Conservation (phyloP, 192 early-diverging fungal species). For the Cetraspora pellucida region DNA sequence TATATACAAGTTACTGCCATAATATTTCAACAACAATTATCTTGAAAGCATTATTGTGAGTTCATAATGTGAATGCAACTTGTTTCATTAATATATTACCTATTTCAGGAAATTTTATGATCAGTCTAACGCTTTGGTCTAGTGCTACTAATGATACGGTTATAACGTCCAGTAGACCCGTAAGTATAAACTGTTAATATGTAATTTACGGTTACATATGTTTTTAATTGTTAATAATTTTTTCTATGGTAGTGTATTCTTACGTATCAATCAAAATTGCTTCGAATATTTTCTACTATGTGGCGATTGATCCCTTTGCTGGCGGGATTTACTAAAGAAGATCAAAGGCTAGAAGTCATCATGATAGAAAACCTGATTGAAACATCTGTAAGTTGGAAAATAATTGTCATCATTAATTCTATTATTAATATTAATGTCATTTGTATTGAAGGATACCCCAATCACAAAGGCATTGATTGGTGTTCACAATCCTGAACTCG, state of each 20-base stretch:
- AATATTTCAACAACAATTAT: not conserved
- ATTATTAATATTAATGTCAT: not conserved
- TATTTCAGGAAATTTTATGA: conserved; percentile 48
- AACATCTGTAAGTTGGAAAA: conserved; percentile 20
- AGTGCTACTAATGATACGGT: conserved; percentile 42
- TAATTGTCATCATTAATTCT: not conserved
- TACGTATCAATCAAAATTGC: conserved; percentile 44
- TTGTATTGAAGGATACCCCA: conserved; percentile 36
- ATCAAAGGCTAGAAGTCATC: conserved; percentile 42
- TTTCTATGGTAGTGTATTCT: conserved; percentile 42
- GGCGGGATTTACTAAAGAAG: conserved; percentile 46
- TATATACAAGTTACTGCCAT: conserved; percentile 26
- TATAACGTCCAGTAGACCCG: conserved; percentile 48
- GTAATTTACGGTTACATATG: not conserved
- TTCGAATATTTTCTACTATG: conserved; percentile 44
- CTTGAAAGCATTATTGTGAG: not conserved
- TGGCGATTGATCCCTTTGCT: conserved; percentile 49
- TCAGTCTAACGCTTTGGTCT: conserved; percentile 35
- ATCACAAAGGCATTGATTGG: conserved; percentile 48
- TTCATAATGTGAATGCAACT: not conserved
- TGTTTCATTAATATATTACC: not conserved
- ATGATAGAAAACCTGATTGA: conserved; percentile 50
- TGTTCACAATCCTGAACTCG: conserved; percentile 47
- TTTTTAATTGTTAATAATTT: not conserved
- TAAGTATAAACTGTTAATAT: conserved; percentile 33